Evolutionary conservation across 805 yeast species (phyloP).

Genomic region (Wickerhamomyces subpelliculosus): DNA sequence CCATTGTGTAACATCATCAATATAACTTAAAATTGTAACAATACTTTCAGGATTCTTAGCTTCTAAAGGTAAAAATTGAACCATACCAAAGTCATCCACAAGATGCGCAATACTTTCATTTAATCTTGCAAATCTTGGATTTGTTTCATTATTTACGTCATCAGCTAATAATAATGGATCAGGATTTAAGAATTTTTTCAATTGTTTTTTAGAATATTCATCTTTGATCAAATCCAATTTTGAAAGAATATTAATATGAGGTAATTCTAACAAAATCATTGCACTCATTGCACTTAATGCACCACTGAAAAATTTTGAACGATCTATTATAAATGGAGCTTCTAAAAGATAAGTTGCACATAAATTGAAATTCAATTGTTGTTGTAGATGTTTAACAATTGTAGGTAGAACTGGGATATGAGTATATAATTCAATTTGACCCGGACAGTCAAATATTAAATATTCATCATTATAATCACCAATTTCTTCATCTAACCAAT

Average conservation of each 20-base stretch:
- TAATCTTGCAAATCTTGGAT: constrained; percentile 61
- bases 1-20: constrained; percentile 98
- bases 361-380: constrained; percentile 71
- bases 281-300: constrained; percentile 97
- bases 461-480: constrained; percentile 96
- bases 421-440: constrained; percentile 90
- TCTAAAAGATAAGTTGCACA: constrained; percentile 92
- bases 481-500: constrained; percentile 96
- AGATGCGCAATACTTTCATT: constrained; percentile 81
- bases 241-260: constrained; percentile 86
- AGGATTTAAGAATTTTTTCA: constrained; percentile 83
- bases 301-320: constrained; percentile 90
- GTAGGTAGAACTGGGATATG: constrained; percentile 92
- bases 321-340: constrained; percentile 89
- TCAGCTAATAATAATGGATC: constrained; percentile 71
- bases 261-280: constrained; percentile 90
- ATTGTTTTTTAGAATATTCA: constrained; percentile 63
- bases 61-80: constrained; percentile 88
- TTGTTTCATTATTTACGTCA: constrained; percentile 41
- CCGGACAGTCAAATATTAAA: constrained; percentile 92
- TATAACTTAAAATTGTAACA: constrained; percentile 77
- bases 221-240: constrained; percentile 83
- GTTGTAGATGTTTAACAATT: constrained; percentile 77
- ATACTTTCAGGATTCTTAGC: constrained; percentile 70
- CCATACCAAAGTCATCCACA: constrained; percentile 98